Percentiles rank a stretch among this genome's conserved stretches.
phyloP scores from a whole-genome alignment of 2,329 filamentous ascomycete species.

The Monosporascus ibericus region DNA sequence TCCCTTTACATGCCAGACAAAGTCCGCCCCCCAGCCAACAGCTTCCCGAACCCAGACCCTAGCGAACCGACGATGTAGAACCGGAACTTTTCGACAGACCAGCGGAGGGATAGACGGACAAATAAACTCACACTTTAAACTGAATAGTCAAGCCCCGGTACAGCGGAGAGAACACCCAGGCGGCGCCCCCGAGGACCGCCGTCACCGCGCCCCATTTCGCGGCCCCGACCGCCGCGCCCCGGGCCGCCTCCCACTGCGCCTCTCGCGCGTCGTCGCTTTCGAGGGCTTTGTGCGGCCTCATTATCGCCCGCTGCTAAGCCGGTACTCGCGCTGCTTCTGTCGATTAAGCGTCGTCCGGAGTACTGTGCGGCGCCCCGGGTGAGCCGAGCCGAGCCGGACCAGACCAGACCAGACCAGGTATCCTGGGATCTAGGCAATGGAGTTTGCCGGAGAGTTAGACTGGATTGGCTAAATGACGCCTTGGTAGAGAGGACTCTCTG shows the following conservation, averaged over 20 bases:
- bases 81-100: not conserved
- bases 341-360: too few relatives aligned
- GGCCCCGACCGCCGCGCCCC: slow-evolving; percentile 61
- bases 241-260: slow-evolving; percentile 65
- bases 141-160: slow-evolving; percentile 69
- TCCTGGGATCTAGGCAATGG: too few relatives aligned
- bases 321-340: too few relatives aligned
- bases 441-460: too few relatives aligned
- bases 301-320: slow-evolving; percentile 10
- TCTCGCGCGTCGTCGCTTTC: slow-evolving; percentile 60
- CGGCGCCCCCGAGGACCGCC: slow-evolving; percentile 55
- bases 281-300: slow-evolving; percentile 51
- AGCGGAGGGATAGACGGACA: not conserved
- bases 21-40: not conserved
- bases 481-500: too few relatives aligned
- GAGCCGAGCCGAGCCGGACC: too few relatives aligned
- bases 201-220: slow-evolving; percentile 67
- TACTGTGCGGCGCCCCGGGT: too few relatives aligned
- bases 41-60: not conserved
- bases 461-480: too few relatives aligned
- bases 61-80: too few relatives aligned
- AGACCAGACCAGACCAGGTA: too few relatives aligned
- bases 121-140: slow-evolving; percentile 63
- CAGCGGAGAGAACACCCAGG: slow-evolving; percentile 60
- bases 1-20: not conserved